Evolutionary conservation across 2,329 filamentous ascomycete genomes (phyloP).

Genomic region (Pyrenophora graminea): DNA sequence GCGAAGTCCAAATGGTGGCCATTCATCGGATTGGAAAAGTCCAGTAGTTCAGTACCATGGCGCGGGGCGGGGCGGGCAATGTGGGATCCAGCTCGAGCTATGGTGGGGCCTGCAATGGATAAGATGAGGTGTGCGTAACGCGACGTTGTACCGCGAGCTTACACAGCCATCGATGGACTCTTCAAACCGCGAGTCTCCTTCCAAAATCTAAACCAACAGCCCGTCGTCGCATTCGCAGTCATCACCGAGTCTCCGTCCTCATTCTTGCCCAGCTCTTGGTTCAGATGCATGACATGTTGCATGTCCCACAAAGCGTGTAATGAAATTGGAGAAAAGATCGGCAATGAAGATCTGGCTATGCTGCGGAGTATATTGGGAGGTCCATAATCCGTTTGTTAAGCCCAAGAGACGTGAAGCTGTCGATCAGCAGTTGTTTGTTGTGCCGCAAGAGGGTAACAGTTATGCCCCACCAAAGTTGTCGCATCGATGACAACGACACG

Average conservation of each 20-base stretch:
- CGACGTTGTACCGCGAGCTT: background rate
- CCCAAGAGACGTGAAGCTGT: slow-evolving; percentile 13
- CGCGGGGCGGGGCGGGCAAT: slow-evolving; percentile 18
- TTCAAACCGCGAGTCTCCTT: background rate
- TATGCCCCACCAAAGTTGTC: slow-evolving; percentile 14
- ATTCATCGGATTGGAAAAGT: slow-evolving; percentile 25
- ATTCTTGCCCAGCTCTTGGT: too few species aligned
- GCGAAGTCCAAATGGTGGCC: slow-evolving; percentile 3
- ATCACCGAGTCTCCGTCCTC: too few species aligned
- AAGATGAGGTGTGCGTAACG: slow-evolving; percentile 8
- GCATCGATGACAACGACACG: slow-evolving; percentile 20
- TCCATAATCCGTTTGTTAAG: slow-evolving; percentile 21
- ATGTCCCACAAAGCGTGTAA: background rate
- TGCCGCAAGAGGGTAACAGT: slow-evolving; percentile 9
- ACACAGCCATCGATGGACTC: background rate
- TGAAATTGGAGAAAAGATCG: background rate
- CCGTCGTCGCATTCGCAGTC: background rate
- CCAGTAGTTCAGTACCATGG: background rate
- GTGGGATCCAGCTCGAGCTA: slow-evolving; percentile 29
- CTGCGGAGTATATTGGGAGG: slow-evolving; percentile 24
- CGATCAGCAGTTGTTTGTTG: slow-evolving; percentile 21
- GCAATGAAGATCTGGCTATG: slow-evolving; percentile 27
- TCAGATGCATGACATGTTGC: background rate
- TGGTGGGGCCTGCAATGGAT: slow-evolving; percentile 29
- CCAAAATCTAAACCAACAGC: background rate